Base-by-base conservation (phyloP, 2,329 filamentous ascomycete species). In the Pseudocercospora vitis region DNA sequence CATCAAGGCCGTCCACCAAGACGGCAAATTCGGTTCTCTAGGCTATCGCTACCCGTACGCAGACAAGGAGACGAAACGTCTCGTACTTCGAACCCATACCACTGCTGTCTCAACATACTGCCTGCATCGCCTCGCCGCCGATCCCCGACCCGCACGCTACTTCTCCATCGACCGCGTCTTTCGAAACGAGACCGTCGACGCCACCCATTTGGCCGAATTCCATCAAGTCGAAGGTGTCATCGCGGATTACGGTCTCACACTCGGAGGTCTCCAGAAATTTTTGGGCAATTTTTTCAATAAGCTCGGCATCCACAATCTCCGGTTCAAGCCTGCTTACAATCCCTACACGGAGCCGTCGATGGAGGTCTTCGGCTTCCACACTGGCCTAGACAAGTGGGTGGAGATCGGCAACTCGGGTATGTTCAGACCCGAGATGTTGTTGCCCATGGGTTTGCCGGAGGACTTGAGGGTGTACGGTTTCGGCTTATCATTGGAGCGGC, bases 101-200 rank as follows among this genome's bases (percentile, higher is more conserved):
- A 99, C 94, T 26, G 87, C 94, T 48, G 87, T 96, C 59, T 95
- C 88, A 32, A 88, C 92, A 23, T 89, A 89, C 67, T 90, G 96
- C 78, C 83, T 99, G 61, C 86, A 96, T 76, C 91, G 91, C 69
- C 82, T 99, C 48, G 91, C 94, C 23, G 82, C 87, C 52, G 82
- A 88, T 69, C 91, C 89, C 55, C 87, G 89, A 11, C 88, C 89
- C 4, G 91, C 90, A n/a, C 86, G 91, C 58, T 97, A 96, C 78
- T 99, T 99, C 79, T 96, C 90, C 58, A 99, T 99, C 70, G 94
- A 99, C 74, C 85, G 94, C 50, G 94, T 99, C 57, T 99, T 99
- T 86, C 85, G 90, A 63, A 99, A 99, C 73, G 94, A 99, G 75
- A 90, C 90, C 2, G 91, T 99, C 54, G 94, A 99, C 68, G 91